Percentiles rank a stretch among this genome's conserved stretches.
These are phyloP conservation scores for Agaricus subrufescens DNA, from an alignment of 768 basidiomycete species.

Conservation along the genomic window DNA sequence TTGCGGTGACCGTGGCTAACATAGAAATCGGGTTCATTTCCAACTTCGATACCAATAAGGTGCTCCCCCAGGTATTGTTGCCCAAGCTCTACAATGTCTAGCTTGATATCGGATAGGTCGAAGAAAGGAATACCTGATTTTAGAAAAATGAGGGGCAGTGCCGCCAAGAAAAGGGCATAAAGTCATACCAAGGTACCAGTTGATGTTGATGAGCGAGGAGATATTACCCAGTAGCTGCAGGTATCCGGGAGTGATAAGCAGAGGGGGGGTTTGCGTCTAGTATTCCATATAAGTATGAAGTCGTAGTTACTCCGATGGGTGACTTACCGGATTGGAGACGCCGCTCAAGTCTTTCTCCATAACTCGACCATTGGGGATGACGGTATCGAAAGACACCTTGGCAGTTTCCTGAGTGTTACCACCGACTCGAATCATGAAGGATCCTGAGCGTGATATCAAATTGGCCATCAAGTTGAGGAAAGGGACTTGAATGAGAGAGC, in stretches of 20 bases:
- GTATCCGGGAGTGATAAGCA: conserved; percentile 60
- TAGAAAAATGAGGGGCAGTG: conserved; percentile 11
- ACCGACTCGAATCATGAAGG: conserved; percentile 64
- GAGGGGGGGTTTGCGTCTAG: conserved; percentile 65
- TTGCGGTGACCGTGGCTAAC: conserved; percentile 35
- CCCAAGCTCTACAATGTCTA: conserved; percentile 55
- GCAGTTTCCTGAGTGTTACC: conserved; percentile 80
- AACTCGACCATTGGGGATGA: conserved; percentile 41
- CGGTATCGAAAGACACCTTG: conserved; percentile 33
- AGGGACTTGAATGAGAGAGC: conserved; percentile 46
- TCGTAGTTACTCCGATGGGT: not conserved
- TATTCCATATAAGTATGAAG: not conserved
- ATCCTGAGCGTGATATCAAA: conserved; percentile 58
- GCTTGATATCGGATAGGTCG: conserved; percentile 48
- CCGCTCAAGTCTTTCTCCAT: conserved; percentile 43
- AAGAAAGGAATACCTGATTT: conserved; percentile 59
- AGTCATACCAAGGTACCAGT: conserved; percentile 41
- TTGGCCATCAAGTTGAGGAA: conserved; percentile 81
- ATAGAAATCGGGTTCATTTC: conserved; percentile 65
- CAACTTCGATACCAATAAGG: conserved; percentile 66
- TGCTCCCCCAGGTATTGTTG: conserved; percentile 64
- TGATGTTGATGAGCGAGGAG: conserved; percentile 51
- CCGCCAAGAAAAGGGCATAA: not conserved
- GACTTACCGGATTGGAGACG: conserved; percentile 36
- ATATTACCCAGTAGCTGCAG: conserved; percentile 65